Evolutionary conservation across 345 rosid genomes (phyloP), one percentile per base, ranked within the genome.

Genomic region (Eucalyptus tenuipes): DNA sequence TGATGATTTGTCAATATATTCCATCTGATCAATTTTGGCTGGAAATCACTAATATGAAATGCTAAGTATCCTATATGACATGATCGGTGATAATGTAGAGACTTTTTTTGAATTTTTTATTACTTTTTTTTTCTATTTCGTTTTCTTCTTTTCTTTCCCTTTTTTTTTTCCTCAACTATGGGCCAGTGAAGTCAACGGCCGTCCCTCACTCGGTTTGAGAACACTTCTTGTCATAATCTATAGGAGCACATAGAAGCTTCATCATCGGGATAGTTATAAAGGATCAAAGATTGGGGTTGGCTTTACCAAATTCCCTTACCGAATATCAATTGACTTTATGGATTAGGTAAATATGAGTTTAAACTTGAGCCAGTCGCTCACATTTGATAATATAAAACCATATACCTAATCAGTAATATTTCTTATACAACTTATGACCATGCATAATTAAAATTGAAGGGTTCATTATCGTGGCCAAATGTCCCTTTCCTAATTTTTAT

Each of bases 21-120:
- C 0, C 2, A 7, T 50, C 0, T 50, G 9, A 50, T 50, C 1
- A 50, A 50, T 7, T 50, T 50, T 50, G 55, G 1, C 0, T 50
- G 22, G 55, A 50, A 50, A 50, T 50, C 1, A 0, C 2, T 3
- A 50, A 17, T 7, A 50, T 50, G n/a, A 2, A 50, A 17, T 0
- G 1, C 9, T 50, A 7, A 1, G 55, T 7, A 7, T 50, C 22
- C 9, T 3, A 50, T 3, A 7, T 17, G 55, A 9, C 22, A 50
- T 50, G 55, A 50, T 4, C 0, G 9, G 1, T 4, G 0, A 17
- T 50, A 50, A 50, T 17, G 55, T 3, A 50, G 22, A 50, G 4
- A 7, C 1, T 7, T 17, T 50, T 50, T 50, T 50, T 17, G 1
- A 5, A 1, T 49, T 49, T 47, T 15, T 49, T 49, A 2, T 49